phyloP scores from a whole-genome alignment of 2,329 filamentous ascomycete species.

The Aspergillus texensis region DNA sequence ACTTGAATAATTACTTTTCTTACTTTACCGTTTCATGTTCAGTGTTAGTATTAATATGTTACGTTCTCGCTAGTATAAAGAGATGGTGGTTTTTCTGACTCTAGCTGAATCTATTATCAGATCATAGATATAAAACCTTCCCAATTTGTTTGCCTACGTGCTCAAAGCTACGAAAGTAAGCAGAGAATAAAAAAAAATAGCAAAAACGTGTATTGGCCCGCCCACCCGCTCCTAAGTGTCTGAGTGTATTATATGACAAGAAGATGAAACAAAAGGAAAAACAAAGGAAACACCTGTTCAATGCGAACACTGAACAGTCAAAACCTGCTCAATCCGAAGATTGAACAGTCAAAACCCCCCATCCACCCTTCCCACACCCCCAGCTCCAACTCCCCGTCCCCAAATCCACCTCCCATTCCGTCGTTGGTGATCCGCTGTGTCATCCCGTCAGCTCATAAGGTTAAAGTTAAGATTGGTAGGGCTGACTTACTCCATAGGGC shows the following conservation, averaged over 20 bases:
- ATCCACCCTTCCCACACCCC: not conserved
- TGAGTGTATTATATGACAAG: no score
- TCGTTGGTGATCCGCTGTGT: no score
- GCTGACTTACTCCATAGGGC: not conserved
- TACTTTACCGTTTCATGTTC: not conserved
- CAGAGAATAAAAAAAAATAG: not conserved
- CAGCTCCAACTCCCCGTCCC: no score
- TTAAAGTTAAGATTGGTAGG: not conserved
- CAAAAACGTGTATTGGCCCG: not conserved
- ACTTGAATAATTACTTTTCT: slow-evolving; percentile 1
- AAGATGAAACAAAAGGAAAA: not conserved
- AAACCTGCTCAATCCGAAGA: no score
- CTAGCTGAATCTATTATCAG: not conserved
- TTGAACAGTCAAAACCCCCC: not conserved
- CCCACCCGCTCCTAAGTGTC: no score
- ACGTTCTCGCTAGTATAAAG: not conserved
- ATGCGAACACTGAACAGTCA: no score
- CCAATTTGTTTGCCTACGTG: not conserved
- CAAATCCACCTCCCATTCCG: no score
- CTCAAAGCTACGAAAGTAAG: not conserved
- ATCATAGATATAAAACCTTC: no score
- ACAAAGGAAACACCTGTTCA: no score
- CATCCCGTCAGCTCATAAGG: not conserved
- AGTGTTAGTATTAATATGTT: not conserved
- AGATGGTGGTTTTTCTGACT: not conserved